These are phyloP conservation scores for Zea mays DNA, from an alignment of 176 grass and related monocot species.

Conservation along the genomic window Zm-B73-REFERENCE-NAM-5.0 NC_050096.1:214630501-214631000, in stretches of 20 bases:
- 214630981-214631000: neutral
- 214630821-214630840: neutral
- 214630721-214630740: conserved; percentile 1
- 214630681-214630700: neutral
- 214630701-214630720: neutral
- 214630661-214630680: neutral
- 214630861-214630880: neutral
- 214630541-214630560: neutral
- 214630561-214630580: neutral
- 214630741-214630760: neutral
- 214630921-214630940: neutral
- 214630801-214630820: neutral
- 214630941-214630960: too few relatives aligned
- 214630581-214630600: neutral
- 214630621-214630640: neutral
- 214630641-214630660: neutral
- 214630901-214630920: neutral
- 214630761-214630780: neutral
- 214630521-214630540: conserved; percentile 2
- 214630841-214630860: neutral
- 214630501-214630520: neutral
- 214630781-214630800: neutral
- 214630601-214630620: neutral
- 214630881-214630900: neutral
- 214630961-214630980: neutral